Conservation (phyloP, 2,329 filamentous ascomycete genomes). For the Penicillium sp. region DNA sequence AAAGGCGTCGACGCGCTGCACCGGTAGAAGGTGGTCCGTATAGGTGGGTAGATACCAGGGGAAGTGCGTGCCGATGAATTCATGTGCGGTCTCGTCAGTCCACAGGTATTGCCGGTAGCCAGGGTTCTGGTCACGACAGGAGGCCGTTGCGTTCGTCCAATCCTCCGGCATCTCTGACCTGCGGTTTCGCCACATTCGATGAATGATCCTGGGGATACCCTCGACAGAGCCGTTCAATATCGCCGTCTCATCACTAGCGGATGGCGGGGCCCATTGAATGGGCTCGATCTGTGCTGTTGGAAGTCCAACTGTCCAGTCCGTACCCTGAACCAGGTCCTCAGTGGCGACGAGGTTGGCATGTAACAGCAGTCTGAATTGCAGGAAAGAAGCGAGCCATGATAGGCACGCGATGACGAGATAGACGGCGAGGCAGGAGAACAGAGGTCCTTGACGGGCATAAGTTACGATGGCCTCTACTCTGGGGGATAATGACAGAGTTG, state of each 20-base stretch:
- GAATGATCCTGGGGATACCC: constrained; percentile 1
- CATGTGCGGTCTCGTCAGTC: not conserved
- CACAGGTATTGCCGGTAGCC: not conserved
- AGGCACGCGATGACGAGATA: not conserved
- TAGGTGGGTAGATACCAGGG: not conserved
- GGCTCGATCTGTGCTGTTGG: not conserved
- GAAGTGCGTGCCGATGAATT: not conserved
- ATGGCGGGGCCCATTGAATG: not conserved
- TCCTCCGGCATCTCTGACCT: not conserved
- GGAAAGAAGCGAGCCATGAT: not conserved
- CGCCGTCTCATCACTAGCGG: not conserved
- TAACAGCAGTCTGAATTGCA: not conserved
- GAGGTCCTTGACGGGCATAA: not conserved
- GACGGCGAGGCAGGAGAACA: not conserved
- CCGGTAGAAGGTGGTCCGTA: not conserved
- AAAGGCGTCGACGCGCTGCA: not conserved
- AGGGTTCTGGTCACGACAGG: not conserved
- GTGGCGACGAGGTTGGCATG: not conserved
- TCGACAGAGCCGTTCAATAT: not conserved
- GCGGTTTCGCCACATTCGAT: constrained; percentile 6
- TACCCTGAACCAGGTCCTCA: not conserved
- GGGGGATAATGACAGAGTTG: not conserved
- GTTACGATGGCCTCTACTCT: not conserved
- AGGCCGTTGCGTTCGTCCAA: not conserved
- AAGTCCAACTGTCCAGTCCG: not conserved